Percentiles rank a stretch among this genome's conserved stretches.
Conservation (phyloP, 208 protist species). For the Plasmodiophora brassicae region DNA sequence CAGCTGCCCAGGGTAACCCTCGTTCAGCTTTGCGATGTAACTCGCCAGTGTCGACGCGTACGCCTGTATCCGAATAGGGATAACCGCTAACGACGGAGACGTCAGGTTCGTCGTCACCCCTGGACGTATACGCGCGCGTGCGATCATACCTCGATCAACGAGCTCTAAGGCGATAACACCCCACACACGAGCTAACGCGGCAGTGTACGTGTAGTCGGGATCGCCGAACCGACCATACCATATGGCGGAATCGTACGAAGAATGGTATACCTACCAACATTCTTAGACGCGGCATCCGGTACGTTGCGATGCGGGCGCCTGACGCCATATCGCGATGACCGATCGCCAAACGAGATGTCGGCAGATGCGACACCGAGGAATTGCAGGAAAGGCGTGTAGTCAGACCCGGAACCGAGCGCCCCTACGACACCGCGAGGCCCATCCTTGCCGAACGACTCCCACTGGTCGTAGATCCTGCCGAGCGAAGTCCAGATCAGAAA, state of each 20-base stretch:
- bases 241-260: neutral
- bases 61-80: neutral
- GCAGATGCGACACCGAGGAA: slow-evolving; percentile 33
- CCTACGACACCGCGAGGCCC: too few species aligned
- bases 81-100: neutral
- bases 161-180: neutral
- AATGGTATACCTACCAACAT: slow-evolving; percentile 30
- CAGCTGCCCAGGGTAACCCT: too few species aligned
- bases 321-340: too few species aligned
- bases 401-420: slow-evolving; percentile 42
- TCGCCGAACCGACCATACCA: neutral
- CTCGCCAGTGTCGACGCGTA: neutral
- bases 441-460: neutral
- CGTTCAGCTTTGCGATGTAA: neutral
- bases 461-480: neutral
- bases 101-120: neutral
- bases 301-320: too few species aligned
- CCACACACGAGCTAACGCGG: neutral
- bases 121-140: neutral
- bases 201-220: neutral
- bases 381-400: slow-evolving; percentile 50
- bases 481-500: neutral
- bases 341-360: too few species aligned
- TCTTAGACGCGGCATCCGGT: too few species aligned
- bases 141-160: neutral